Conservation (phyloP, 2,329 filamentous ascomycete species). For the Hyphodiscus sp. region DNA sequence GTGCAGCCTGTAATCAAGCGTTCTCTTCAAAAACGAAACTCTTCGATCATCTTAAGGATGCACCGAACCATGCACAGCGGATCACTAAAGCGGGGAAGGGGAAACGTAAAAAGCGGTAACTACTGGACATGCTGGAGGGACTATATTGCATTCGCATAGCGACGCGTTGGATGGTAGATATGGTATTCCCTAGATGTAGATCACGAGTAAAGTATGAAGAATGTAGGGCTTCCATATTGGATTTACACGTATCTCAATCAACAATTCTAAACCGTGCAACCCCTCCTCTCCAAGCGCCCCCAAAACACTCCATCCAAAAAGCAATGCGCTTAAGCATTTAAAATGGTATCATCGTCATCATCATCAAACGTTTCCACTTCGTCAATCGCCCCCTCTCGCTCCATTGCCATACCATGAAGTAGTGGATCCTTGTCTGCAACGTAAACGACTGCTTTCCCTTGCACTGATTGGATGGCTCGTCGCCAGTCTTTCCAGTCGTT, state of each 20-base stretch:
- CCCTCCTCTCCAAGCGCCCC: neutral
- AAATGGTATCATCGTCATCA: conserved; percentile 39
- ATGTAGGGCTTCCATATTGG: neutral
- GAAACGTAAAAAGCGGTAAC: conserved; percentile 16
- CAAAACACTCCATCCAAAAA: conserved; percentile 2
- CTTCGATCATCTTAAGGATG: conserved; percentile 54
- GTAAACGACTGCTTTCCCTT: conserved; percentile 81
- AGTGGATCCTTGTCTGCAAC: conserved; percentile 66
- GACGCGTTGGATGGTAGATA: conserved; percentile 1
- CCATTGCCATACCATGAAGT: conserved; percentile 43
- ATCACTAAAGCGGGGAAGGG: conserved; percentile 22
- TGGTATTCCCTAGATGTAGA: neutral
- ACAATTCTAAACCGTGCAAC: neutral
- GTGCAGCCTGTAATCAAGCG: conserved; percentile 46
- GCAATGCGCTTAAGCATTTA: conserved; percentile 11
- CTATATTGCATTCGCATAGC: neutral
- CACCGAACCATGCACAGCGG: conserved; percentile 46
- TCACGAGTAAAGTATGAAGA: neutral
- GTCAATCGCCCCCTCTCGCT: conserved; percentile 70
- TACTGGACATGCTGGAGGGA: neutral
- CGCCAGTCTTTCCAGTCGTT: conserved; percentile 84
- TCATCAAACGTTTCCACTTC: conserved; percentile 85
- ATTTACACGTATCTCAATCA: neutral
- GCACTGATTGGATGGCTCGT: conserved; percentile 63
- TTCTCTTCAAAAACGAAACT: conserved; percentile 57